A percentile compares a stretch with the other conserved stretches of the same genome.
Evolutionary conservation across 768 basidiomycete species (phyloP).

Genomic region (Pleurotus ostreatus): DNA sequence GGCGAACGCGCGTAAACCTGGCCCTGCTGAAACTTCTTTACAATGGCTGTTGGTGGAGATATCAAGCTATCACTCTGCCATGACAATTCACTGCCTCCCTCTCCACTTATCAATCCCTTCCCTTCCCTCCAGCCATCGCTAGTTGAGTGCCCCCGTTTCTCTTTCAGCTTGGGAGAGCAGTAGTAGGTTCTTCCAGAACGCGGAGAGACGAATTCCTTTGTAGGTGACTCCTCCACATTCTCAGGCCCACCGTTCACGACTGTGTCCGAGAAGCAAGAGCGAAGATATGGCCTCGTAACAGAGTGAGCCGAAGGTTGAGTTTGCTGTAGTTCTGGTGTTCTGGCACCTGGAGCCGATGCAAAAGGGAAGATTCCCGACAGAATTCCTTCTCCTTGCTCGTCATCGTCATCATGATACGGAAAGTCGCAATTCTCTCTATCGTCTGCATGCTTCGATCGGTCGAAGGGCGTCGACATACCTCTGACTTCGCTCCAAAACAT

Average conservation of each 20-base stretch:
- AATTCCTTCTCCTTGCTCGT: not conserved
- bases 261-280: conserved; percentile 2
- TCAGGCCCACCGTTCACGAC: not conserved
- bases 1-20: not conserved
- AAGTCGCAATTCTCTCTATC: no score
- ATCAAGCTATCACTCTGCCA: conserved; percentile 7
- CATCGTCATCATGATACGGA: not conserved
- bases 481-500: not conserved
- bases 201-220: conserved; percentile 1
- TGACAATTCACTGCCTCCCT: not conserved
- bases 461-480: not conserved
- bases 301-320: not conserved
- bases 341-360: not conserved
- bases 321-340: conserved; percentile 5
- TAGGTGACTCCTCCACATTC: not conserved
- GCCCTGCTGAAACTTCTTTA: not conserved
- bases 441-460: not conserved
- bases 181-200: conserved; percentile 1
- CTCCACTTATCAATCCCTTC: not conserved
- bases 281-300: not conserved
- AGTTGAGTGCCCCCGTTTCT: not conserved
- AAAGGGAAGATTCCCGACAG: not conserved
- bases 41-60: conserved; percentile 1
- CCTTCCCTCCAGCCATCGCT: not conserved
- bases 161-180: not conserved